Evolutionary conservation across 768 basidiomycete species (phyloP), one percentile per base, ranked within the genome.

Genomic region (Termitomyces sp.): DNA sequence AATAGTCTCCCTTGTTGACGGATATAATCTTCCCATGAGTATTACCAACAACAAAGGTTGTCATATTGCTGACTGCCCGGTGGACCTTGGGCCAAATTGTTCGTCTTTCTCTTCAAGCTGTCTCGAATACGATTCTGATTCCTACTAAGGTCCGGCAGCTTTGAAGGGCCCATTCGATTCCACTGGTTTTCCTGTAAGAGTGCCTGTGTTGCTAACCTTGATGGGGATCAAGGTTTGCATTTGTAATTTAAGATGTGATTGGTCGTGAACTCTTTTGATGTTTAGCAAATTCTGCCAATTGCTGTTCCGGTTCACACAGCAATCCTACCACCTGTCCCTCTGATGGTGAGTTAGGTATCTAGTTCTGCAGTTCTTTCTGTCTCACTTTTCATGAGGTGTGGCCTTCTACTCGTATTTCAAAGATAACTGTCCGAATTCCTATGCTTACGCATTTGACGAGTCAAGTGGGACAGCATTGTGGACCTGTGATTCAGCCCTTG

Each of bases 51-150:
- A 73, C 65, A 72, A 69, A 42, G 77, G 72, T 5, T 86, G 84
- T 63, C 66, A 65, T 24, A 65, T 78, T 16, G 77, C 83, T 0
- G 68, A 74, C 53, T 86, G 83, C 63, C 69, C 80, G 0, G 78
- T 81, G 18, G 83, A 85, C 59, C 76, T 85, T n/a, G 75, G 73
- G 8, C 79, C 81, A 1, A 69, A 74, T 60, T 85, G 83, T 82
- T 44, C 24, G 63, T 56, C 28, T 16, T 3, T 20, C 32, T 20
- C n/a, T 28, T 38, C 3, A 24, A 6, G 9, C 48, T 3, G 4
- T 18, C 8, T 28, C 12, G 40, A 20, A 33, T 30, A 28, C 9
- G 32, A 20, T 47, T 16, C 28, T 57, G 12, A 33, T 20, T 18
- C 8, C 14, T 43, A 18, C 6, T 2, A 38, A 72, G 71, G 83